These are phyloP conservation scores for Ramularia endophylla DNA, from an alignment of 2,329 filamentous ascomycete species.

Conservation along the genomic window DNA sequence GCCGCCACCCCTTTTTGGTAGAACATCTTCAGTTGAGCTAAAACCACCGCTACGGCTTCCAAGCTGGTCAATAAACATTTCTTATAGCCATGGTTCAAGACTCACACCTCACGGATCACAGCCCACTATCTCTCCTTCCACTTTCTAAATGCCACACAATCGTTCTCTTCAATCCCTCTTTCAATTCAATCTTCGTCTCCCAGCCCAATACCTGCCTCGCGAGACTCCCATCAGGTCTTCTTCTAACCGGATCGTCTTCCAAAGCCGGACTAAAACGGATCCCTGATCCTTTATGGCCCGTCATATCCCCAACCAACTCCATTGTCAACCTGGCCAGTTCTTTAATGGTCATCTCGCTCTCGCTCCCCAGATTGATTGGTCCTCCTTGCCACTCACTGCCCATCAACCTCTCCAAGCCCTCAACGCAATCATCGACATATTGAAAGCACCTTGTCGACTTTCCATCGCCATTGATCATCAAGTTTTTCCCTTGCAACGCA, in stretches of 20 bases:
- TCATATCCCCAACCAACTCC: background rate
- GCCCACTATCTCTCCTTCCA: too few relatives aligned
- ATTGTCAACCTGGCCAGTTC: conserved; percentile 1
- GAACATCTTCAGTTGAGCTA: too few relatives aligned
- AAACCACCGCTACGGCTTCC: too few relatives aligned
- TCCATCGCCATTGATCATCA: conserved; percentile 3
- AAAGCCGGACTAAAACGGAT: background rate
- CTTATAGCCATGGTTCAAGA: too few relatives aligned
- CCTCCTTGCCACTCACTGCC: conserved; percentile 3
- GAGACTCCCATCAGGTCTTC: conserved; percentile 4
- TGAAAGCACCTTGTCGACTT: conserved; percentile 4
- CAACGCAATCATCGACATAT: conserved; percentile 6
- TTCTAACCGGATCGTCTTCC: conserved; percentile 3
- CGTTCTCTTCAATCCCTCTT: conserved; percentile 1
- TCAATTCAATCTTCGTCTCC: background rate
- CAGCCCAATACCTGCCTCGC: conserved; percentile 5
- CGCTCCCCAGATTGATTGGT: conserved; percentile 5
- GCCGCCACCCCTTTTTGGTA: too few relatives aligned
- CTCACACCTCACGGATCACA: too few relatives aligned
- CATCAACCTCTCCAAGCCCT: conserved; percentile 3
- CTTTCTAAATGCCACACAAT: conserved; percentile 2
- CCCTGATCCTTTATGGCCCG: background rate
- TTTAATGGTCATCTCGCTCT: conserved; percentile 2
- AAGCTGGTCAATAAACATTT: too few relatives aligned
- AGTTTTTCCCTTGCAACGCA: background rate